Base-by-base conservation (phyloP, 2,329 filamentous ascomycete species). In the Elsinoe australis region DNA sequence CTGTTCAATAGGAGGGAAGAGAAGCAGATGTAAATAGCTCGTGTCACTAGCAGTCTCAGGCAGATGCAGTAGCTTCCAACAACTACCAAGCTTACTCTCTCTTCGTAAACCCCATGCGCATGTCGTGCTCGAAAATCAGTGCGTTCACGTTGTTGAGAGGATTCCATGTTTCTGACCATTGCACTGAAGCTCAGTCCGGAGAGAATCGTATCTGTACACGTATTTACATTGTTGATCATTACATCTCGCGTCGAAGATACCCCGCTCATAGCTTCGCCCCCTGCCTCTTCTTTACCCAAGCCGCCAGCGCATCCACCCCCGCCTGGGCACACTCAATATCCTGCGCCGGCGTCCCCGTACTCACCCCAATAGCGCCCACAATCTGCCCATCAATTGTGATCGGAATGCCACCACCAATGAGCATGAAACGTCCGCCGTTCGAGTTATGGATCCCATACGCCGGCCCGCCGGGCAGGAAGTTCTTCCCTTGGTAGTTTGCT, bases 341-440 rank as follows among this genome's bases (percentile, higher is more conserved):
- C 59, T 78, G 72, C 47, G 64, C 65, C 41, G 74, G 74, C 46
- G 71, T 74, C 17, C 75, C 75, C 8, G 74, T 76, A 55, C 69
- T 73, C 49, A 74, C 74, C 0, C 74, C 75, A 50, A 78, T 67
- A 2, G 73, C 75, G 0, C 75, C 75, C 1, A 78, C 65, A 3
- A 76, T 69, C 28, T 65, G 61, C 2, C 73, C 73, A 44, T 70
- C 67, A 31, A 71, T 64, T 29, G 66, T 54, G 54, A 78, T 70
- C 3, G 74, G 74, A 3, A 78, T 56, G 1, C 74, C 75, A 6
- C 75, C 74, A 1, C 70, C 74, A 56, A 78, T 73, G 5, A 73
- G 69, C 58, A 62, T 72, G 52, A 78, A 78, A 34, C 72, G 58
- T 4, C 74, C 74, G 9, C 70, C 69, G 58, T 78, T 78, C 18